Percentiles rank a stretch among this genome's conserved stretches.
These are phyloP conservation scores for Trichoderma sp. DNA, from an alignment of 2,329 filamentous ascomycete genomes.

Conservation along the genomic window DNA sequence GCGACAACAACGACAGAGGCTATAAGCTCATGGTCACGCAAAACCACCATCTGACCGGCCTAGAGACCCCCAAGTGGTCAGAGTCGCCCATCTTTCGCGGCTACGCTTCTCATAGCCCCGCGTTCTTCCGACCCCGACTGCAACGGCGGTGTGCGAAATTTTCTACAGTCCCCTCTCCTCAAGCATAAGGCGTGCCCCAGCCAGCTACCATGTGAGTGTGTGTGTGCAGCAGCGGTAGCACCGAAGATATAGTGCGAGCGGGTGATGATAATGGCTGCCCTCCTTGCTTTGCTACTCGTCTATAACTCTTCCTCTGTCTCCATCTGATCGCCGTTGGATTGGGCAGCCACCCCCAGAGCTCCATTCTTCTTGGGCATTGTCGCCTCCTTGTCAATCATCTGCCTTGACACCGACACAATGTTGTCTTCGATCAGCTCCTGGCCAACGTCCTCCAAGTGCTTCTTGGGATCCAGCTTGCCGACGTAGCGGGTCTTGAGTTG, in stretches of 20 bases:
- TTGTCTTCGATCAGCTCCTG: conserved; percentile 98
- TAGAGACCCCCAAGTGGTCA: conserved; percentile 7
- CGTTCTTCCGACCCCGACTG: conserved; percentile 29
- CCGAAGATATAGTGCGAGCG: neutral
- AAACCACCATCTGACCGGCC: conserved; percentile 14
- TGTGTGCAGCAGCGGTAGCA: neutral
- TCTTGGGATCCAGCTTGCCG: conserved; percentile 98
- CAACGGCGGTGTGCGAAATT: conserved; percentile 28
- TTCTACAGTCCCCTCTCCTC: conserved; percentile 30
- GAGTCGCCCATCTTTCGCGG: conserved; percentile 16
- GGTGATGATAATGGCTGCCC: conserved; percentile 12
- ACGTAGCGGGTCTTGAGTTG: conserved; percentile 99
- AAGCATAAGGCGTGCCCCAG: conserved; percentile 21
- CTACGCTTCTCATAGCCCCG: conserved; percentile 27
- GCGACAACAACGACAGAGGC: neutral
- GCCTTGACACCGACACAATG: conserved; percentile 94
- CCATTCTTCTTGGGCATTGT: conserved; percentile 75
- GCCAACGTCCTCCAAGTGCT: conserved; percentile 95
- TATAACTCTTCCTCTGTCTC: conserved; percentile 57
- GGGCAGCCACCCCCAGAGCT: conserved; percentile 46
- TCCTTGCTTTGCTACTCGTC: conserved; percentile 25
- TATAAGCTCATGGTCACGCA: conserved; percentile 15
- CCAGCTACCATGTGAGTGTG: neutral
- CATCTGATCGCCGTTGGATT: conserved; percentile 61
- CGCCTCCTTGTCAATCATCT: conserved; percentile 99